Evolutionary conservation across 129 eudicot species (phyloP).

Genomic region (Apium graveolens): DNA sequence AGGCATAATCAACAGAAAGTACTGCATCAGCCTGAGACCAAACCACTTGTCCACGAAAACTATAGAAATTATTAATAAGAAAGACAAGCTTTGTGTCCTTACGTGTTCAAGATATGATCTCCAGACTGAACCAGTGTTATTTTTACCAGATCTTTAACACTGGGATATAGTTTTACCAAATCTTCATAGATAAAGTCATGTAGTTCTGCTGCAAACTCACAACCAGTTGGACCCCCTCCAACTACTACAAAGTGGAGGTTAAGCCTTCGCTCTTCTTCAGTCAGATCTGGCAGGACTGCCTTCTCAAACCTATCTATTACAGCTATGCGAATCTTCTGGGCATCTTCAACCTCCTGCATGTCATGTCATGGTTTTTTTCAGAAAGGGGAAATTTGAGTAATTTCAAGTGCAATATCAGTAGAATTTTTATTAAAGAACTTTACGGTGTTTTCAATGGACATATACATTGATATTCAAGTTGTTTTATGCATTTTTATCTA

Average conservation of each 20-base stretch:
- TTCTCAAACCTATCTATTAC: conserved; percentile 91
- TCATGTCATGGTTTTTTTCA: conserved; percentile 2
- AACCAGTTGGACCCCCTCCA: conserved; percentile 97
- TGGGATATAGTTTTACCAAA: conserved; percentile 64
- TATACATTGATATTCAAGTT: background rate
- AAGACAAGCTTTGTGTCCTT: conserved; percentile 16
- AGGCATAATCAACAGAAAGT: background rate
- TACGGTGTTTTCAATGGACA: background rate
- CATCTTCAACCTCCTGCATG: conserved; percentile 92
- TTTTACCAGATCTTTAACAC: conserved; percentile 51
- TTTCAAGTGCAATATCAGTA: background rate
- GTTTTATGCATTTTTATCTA: background rate
- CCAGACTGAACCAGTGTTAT: conserved; percentile 79
- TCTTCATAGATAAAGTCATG: conserved; percentile 79
- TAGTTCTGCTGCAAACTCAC: conserved; percentile 89
- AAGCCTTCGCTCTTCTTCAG: conserved; percentile 70
- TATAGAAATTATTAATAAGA: background rate
- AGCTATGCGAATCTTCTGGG: conserved; percentile 71
- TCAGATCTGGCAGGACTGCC: conserved; percentile 71
- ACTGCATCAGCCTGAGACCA: conserved; percentile 1
- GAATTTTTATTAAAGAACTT: background rate
- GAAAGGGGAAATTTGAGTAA: background rate
- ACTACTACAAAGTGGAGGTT: conserved; percentile 85
- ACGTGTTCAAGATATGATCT: conserved; percentile 92
- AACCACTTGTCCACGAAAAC: background rate